Base-by-base conservation (phyloP, 495 filamentous ascomycete species). In the Talaromyces nanjingensis region DNA sequence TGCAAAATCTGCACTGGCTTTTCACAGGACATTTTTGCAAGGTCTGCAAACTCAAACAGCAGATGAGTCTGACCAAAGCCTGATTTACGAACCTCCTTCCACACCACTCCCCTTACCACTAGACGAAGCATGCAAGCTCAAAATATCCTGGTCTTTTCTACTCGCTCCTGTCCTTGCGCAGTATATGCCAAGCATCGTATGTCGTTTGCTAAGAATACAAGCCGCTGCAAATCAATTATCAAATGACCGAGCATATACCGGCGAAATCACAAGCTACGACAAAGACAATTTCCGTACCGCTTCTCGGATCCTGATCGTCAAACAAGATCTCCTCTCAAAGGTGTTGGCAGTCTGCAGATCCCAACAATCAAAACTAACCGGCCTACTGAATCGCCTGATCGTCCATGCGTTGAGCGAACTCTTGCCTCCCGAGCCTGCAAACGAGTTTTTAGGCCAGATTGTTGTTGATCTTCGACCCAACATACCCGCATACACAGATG, bases 11-110 rank as follows among this genome's bases (percentile, higher is more conserved):
- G 67, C 63, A 6, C 34, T 69, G 2, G 63, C 60, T 33, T 69
- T 69, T 16, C 67, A 69, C 37, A 39, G 58, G 24, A 34, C 67
- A 11, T 69, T 69, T 34, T 56, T 69, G 2, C 55, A 69, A 25
- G 65, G 63, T n/a, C 60, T 67, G 6, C 52, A 59, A 9, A 31
- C 12, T 18, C 33, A 34, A n/a, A 9, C 1, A 9, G 2, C n/a
- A 1, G 45, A 16, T n/a, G 33, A 39, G 3, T 27, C 58, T 4
- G 61, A 68, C 16, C 45, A 16, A 18, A 27, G 20, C 7, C 31
- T 24, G 2, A 47, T 65, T 2, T 65, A 63, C 14, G 37, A 45
- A 31, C 60, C 64, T 18, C 42, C 53, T 34, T 34, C 45, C 3
- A 33, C 53, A 52, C 60, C 63, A 7, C 34, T 67, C 14, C 63